A percentile compares a stretch with the other conserved stretches of the same genome.
These are phyloP conservation scores for Podospora tetraspora DNA, from an alignment of 495 filamentous ascomycete species.

Conservation along the genomic window DNA sequence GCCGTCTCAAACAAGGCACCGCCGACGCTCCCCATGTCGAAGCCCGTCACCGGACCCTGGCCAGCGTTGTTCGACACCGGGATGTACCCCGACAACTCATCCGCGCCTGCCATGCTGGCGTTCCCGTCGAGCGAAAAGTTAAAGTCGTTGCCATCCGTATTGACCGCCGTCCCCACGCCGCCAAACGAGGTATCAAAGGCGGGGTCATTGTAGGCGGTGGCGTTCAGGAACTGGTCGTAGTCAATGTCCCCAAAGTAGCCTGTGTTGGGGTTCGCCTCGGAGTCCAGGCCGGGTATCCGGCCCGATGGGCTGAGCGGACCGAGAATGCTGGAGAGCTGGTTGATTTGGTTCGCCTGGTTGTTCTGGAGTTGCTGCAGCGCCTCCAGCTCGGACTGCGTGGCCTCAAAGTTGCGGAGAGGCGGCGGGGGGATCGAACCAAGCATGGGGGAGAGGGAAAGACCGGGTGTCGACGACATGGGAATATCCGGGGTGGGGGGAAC, in stretches of 20 bases:
- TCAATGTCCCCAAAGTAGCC: constrained; percentile 51
- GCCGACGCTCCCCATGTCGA: not conserved
- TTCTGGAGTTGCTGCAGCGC: constrained; percentile 64
- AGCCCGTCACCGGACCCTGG: not conserved
- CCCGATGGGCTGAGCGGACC: constrained; percentile 76
- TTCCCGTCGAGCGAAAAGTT: constrained; percentile 35
- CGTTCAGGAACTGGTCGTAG: constrained; percentile 65
- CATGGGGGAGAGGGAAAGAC: constrained; percentile 27
- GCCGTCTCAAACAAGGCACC: constrained; percentile 32
- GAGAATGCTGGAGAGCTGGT: constrained; percentile 62
- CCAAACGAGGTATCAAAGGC: constrained; percentile 13
- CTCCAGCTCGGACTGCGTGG: constrained; percentile 67
- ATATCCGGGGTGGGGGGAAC: constrained; percentile 22
- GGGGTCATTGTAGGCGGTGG: constrained; percentile 28
- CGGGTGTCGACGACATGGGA: constrained; percentile 23
- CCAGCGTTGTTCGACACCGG: not conserved
- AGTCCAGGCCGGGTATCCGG: constrained; percentile 66
- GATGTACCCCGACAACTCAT: not conserved
- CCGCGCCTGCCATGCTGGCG: not conserved
- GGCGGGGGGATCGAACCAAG: constrained; percentile 54
- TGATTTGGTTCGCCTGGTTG: constrained; percentile 65
- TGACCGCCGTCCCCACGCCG: not conserved
- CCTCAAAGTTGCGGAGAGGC: constrained; percentile 55
- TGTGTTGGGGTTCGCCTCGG: constrained; percentile 35
- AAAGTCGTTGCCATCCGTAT: constrained; percentile 31